These are phyloP conservation scores for Bryoerythrophyllum caledonicum DNA, from an alignment of 225 moss, liverwort and hornwort genomes.

Conservation along the genomic window DNA sequence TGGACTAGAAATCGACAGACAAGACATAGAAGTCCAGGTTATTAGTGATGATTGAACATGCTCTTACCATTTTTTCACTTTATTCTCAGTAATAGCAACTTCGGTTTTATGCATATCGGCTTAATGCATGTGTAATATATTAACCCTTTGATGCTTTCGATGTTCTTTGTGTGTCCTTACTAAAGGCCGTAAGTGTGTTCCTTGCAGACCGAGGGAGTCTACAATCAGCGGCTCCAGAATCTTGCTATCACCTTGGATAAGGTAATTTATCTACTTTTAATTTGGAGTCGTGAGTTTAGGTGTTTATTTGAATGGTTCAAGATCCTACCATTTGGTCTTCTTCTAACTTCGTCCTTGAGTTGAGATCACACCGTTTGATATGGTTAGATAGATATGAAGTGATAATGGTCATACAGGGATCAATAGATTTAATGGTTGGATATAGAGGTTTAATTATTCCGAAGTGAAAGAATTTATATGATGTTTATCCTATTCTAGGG, in stretches of 20 bases:
- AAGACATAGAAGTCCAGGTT: constrained; percentile 91
- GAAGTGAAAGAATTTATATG: not conserved
- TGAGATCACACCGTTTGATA: constrained; percentile 12
- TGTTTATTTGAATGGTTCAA: not conserved
- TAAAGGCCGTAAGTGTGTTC: constrained; percentile 17
- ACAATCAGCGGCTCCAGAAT: constrained; percentile 96
- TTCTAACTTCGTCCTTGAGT: not conserved
- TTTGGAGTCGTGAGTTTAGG: not conserved
- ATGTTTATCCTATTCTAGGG: not conserved
- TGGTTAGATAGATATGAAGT: not conserved
- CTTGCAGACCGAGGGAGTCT: constrained; percentile 89
- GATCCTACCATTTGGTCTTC: constrained; percentile 3
- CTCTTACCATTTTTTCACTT: not conserved
- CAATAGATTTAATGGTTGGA: constrained; percentile 8
- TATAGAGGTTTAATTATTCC: not conserved
- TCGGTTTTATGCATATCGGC: not conserved
- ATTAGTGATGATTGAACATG: constrained; percentile 17
- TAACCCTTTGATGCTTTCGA: constrained; percentile 10
- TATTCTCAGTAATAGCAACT: constrained; percentile 13
- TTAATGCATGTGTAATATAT: not conserved
- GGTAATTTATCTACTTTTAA: constrained; percentile 36
- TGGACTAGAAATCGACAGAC: constrained; percentile 73
- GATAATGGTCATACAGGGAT: not conserved
- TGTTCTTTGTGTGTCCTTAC: constrained; percentile 2
- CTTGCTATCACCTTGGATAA: constrained; percentile 97